Conservation (phyloP, 257 asterid genomes). For the Ballota nigra region DNA sequence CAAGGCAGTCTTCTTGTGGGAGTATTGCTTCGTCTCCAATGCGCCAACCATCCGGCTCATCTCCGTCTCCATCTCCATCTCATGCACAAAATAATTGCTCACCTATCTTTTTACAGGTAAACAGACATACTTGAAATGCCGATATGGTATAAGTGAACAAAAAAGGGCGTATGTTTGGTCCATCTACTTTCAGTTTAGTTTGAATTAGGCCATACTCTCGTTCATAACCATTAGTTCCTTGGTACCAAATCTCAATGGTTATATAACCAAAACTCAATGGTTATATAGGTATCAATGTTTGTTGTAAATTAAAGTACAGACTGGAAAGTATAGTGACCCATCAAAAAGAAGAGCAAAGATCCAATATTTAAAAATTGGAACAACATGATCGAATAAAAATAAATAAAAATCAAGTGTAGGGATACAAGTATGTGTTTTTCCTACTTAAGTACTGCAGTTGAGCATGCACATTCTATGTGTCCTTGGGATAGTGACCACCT, state of each 20-base stretch:
- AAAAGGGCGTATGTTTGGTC: neutral
- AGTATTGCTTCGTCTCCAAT: constrained; percentile 63
- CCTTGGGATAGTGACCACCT: neutral
- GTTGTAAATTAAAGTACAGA: neutral
- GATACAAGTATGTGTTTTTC: neutral
- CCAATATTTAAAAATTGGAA: neutral
- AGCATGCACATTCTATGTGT: constrained; percentile 14
- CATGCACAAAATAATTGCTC: constrained; percentile 84
- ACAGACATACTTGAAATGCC: neutral
- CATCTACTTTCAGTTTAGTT: neutral
- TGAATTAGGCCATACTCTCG: neutral
- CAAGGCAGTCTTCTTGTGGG: constrained; percentile 78
- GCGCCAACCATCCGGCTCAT: constrained; percentile 68
- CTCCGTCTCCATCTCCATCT: constrained; percentile 57
- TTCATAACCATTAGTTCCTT: neutral
- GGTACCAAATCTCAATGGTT: neutral
- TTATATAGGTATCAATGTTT: neutral
- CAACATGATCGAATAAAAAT: neutral
- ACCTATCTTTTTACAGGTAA: constrained; percentile 95
- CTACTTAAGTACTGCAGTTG: neutral
- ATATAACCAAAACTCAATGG: neutral
- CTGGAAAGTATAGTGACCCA: neutral
- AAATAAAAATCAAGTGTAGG: neutral
- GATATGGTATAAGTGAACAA: neutral
- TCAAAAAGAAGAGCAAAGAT: neutral